These are phyloP conservation scores for Yamadazyma spencermartinsiae DNA, from an alignment of 1,139 yeast genomes.

Conservation along the genomic window DNA sequence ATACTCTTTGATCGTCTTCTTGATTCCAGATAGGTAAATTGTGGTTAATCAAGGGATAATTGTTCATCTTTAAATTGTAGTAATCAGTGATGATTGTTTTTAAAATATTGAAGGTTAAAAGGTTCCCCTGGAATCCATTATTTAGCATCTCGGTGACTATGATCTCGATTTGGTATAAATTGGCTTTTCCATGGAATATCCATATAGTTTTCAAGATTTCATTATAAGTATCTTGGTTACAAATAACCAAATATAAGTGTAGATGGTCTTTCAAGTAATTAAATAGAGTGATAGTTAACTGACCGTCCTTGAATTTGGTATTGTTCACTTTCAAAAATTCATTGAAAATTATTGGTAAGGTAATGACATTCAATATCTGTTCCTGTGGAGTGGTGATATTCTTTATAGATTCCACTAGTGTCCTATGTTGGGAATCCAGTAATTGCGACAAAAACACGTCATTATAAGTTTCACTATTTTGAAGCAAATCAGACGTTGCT, in stretches of 20 bases:
- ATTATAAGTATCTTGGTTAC: constrained; percentile 46
- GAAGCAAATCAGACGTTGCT: background rate
- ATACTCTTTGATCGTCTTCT: constrained; percentile 38
- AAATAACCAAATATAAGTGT: constrained; percentile 32
- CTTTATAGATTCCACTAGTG: constrained; percentile 19
- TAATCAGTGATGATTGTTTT: constrained; percentile 40
- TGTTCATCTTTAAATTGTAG: constrained; percentile 34
- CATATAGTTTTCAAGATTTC: constrained; percentile 39
- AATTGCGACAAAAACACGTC: constrained; percentile 13
- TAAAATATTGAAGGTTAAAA: constrained; percentile 35
- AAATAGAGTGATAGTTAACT: constrained; percentile 36
- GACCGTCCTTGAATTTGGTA: constrained; percentile 35
- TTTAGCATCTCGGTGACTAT: constrained; percentile 40
- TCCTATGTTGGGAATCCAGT: constrained; percentile 18
- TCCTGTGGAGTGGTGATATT: background rate
- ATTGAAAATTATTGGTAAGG: constrained; percentile 41
- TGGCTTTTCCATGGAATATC: constrained; percentile 41
- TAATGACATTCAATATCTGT: constrained; percentile 34
- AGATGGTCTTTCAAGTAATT: constrained; percentile 36
- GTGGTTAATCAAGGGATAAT: constrained; percentile 13
- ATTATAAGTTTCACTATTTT: constrained; percentile 3
- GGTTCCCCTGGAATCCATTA: constrained; percentile 43
- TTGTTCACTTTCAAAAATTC: constrained; percentile 27
- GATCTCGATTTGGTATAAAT: constrained; percentile 37
- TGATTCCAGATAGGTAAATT: constrained; percentile 34